phyloP scores from a whole-genome alignment of 192 early-diverging fungal genomes.

The Coemansia sp. region DNA sequence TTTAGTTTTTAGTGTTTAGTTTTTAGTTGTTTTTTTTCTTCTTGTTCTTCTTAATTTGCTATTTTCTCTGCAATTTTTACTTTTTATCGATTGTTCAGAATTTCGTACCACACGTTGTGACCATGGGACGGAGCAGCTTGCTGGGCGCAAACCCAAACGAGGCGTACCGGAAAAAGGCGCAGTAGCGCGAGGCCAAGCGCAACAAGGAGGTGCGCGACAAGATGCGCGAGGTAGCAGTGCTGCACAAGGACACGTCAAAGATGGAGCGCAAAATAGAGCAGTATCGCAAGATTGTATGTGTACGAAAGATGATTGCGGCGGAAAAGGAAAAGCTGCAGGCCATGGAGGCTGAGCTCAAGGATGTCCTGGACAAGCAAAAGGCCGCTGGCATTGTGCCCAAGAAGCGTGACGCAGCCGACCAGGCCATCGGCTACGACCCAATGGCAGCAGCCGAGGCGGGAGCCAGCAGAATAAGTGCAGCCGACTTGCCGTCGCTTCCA shows the following conservation, averaged over 20 bases:
- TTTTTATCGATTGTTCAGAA: no score
- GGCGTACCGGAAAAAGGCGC: constrained; percentile 31
- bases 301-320: constrained; percentile 37
- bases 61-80: not conserved
- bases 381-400: constrained; percentile 34
- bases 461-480: not conserved
- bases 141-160: constrained; percentile 39
- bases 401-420: not conserved
- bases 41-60: no score
- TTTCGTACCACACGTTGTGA: not conserved
- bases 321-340: constrained; percentile 37
- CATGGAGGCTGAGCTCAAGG: constrained; percentile 39
- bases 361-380: constrained; percentile 26
- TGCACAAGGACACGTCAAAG: constrained; percentile 41
- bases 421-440: constrained; percentile 40
- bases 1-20: no score
- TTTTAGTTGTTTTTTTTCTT: no score
- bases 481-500: not conserved
- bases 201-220: constrained; percentile 52
- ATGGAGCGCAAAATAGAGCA: constrained; percentile 50
- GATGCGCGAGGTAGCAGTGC: constrained; percentile 34
- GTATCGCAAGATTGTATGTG: constrained; percentile 18
- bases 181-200: constrained; percentile 39
- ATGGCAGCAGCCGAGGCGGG: constrained; percentile 15
- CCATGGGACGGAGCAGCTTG: constrained; percentile 33